These are phyloP conservation scores for Xylariaceae sp. DNA, from an alignment of 2,329 filamentous ascomycete genomes.

Conservation along the genomic window DNA sequence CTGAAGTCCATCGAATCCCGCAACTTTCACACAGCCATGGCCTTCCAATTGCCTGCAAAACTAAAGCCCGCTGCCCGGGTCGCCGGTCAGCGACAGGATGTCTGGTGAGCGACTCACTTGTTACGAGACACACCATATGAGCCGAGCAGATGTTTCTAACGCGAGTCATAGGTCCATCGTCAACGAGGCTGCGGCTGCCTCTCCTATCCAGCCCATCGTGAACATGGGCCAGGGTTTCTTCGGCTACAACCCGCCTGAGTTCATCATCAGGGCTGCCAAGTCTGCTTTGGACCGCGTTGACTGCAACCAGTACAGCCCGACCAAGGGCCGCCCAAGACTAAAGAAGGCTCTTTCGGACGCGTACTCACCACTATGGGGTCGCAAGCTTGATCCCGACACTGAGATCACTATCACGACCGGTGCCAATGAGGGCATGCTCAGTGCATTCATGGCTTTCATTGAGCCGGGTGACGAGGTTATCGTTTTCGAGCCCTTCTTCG, in stretches of 20 bases:
- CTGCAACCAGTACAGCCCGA: constrained; percentile 98
- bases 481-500: constrained; percentile 97
- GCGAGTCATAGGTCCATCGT: constrained; percentile 51
- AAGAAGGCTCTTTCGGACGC: constrained; percentile 90
- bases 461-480: constrained; percentile 95
- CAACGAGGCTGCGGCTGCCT: constrained; percentile 60
- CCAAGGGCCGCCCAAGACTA: constrained; percentile 83
- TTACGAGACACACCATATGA: not conserved
- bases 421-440: constrained; percentile 89
- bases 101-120: constrained; percentile 39
- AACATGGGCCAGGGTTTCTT: constrained; percentile 69
- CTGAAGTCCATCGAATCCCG: constrained; percentile 10
- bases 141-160: constrained; percentile 12
- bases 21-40: constrained; percentile 36
- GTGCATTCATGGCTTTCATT: constrained; percentile 96
- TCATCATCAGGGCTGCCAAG: constrained; percentile 89
- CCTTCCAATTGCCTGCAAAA: constrained; percentile 37
- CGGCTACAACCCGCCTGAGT: constrained; percentile 89
- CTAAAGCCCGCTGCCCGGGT: constrained; percentile 48
- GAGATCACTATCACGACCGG: constrained; percentile 94
- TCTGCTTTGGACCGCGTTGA: constrained; percentile 83
- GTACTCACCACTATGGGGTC: constrained; percentile 84
- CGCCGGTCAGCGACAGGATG: constrained; percentile 46
- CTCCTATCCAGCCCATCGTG: constrained; percentile 58
- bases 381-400: constrained; percentile 75